These are phyloP conservation scores for Phragmites australis DNA, from an alignment of 176 grass and related monocot genomes.

Conservation along the genomic window DNA sequence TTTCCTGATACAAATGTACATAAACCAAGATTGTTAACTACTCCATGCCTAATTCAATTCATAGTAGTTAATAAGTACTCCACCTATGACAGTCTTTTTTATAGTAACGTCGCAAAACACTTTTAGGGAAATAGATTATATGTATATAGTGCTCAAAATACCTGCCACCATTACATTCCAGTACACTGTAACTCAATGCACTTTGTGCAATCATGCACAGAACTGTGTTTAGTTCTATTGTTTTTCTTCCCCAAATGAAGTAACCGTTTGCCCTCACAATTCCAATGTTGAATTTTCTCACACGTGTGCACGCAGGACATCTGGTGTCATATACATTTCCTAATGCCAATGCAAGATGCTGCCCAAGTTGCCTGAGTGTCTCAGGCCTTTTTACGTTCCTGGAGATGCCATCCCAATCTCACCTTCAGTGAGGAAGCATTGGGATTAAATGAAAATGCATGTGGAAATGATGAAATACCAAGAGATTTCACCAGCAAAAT, in stretches of 20 bases:
- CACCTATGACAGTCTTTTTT: too few relatives aligned
- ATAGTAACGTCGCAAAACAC: too few relatives aligned
- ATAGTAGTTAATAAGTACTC: too few relatives aligned
- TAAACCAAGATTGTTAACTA: too few relatives aligned
- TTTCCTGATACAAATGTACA: too few relatives aligned
- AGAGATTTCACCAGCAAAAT: neutral
- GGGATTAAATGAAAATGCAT: too few relatives aligned
- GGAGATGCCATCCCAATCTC: neutral
- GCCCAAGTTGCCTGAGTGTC: neutral
- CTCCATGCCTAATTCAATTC: too few relatives aligned
- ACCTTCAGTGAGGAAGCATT: neutral
- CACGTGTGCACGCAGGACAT: neutral
- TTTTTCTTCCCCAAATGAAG: neutral
- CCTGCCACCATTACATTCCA: too few relatives aligned
- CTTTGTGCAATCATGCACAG: neutral
- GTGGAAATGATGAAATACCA: neutral
- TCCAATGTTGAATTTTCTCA: neutral
- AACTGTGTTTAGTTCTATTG: neutral
- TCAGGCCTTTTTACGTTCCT: neutral
- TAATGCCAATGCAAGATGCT: neutral
- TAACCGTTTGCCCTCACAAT: neutral
- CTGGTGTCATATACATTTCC: neutral
- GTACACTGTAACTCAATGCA: neutral
- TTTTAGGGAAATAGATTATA: too few relatives aligned
- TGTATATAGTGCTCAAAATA: too few relatives aligned